Evolutionary conservation across 225 moss, liverwort and hornwort genomes (phyloP).

Genomic region (Asterella californica): DNA sequence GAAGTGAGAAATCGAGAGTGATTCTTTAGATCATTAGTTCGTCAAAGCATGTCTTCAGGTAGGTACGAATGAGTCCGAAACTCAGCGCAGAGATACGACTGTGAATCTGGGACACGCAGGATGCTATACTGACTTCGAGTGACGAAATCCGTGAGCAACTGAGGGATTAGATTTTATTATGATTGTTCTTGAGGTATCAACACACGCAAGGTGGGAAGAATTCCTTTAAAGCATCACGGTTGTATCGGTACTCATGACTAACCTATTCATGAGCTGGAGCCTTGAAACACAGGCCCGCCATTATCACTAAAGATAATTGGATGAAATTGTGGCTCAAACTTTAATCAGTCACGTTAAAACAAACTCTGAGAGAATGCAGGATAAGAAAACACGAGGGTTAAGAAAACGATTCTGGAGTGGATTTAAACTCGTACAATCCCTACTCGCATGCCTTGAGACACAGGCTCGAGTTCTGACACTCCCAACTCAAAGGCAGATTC

Average conservation of each 20-base stretch:
- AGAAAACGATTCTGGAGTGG: background rate
- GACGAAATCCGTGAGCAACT: background rate
- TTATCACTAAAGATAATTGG: background rate
- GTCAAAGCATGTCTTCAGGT: background rate
- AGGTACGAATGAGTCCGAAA: background rate
- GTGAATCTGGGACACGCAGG: background rate
- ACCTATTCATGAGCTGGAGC: background rate
- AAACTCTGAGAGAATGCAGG: background rate
- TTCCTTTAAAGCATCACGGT: background rate
- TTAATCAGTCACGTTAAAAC: too few species aligned
- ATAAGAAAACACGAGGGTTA: background rate
- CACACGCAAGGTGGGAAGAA: constrained; percentile 5
- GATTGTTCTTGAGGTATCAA: background rate
- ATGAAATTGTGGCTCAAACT: background rate
- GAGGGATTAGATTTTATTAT: background rate
- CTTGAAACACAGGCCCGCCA: constrained; percentile 16
- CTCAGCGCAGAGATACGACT: background rate
- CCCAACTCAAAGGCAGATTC: background rate
- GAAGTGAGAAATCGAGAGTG: background rate
- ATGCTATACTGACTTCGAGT: background rate
- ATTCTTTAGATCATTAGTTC: background rate
- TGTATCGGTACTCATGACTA: background rate
- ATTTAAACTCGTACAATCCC: background rate
- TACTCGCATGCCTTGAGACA: constrained; percentile 16
- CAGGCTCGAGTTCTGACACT: constrained; percentile 13